These are phyloP conservation scores for Fraxinus greggii DNA, from an alignment of 305 asterid species.

Conservation along the genomic window DNA sequence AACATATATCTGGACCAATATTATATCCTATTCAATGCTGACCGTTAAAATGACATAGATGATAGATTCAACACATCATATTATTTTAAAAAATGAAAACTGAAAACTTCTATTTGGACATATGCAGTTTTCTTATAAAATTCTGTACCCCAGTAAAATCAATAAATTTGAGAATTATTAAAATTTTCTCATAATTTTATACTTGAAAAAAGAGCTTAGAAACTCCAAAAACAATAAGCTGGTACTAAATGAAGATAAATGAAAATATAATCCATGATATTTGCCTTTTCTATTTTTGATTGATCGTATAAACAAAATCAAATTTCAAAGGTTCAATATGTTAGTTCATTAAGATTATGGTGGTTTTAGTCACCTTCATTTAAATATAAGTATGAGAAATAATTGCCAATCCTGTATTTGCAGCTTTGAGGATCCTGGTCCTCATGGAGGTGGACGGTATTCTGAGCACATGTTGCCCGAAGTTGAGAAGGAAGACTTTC, in stretches of 20 bases:
- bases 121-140: background rate
- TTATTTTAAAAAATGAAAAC: background rate
- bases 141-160: background rate
- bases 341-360: slow-evolving; percentile 3
- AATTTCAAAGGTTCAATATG: background rate
- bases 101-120: background rate
- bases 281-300: background rate
- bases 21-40: background rate
- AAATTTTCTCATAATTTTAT: background rate
- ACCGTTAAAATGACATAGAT: background rate
- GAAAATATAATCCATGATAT: background rate
- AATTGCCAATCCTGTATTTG: slow-evolving; percentile 25
- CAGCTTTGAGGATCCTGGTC: slow-evolving; percentile 99
- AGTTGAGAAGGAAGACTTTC: slow-evolving; percentile 80
- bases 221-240: background rate
- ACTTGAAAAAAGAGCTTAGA: background rate
- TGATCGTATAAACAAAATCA: background rate
- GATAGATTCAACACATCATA: background rate
- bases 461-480: slow-evolving; percentile 88
- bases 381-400: slow-evolving; percentile 19
- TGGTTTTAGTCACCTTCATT: background rate
- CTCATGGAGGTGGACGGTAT: slow-evolving; percentile 98
- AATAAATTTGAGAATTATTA: background rate
- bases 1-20: background rate
- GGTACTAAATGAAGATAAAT: background rate